These are phyloP conservation scores for Cordyceps cateniannulata DNA, from an alignment of 2,329 filamentous ascomycete species.

Conservation along the genomic window DNA sequence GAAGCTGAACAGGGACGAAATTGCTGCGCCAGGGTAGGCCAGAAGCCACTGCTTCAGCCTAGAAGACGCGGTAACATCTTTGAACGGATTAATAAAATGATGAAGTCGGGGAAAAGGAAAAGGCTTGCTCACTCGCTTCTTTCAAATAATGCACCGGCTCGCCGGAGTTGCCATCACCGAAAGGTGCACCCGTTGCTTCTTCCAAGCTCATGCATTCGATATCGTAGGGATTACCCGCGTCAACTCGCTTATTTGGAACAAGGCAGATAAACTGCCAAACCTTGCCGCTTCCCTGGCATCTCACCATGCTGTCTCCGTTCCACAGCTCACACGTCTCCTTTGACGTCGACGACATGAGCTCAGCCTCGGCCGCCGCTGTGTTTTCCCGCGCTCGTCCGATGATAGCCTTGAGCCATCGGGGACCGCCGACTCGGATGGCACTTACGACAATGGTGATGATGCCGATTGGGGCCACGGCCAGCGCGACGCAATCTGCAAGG, in stretches of 20 bases:
- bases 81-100: too few relatives aligned
- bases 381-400: slow-evolving; percentile 39
- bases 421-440: slow-evolving; percentile 39
- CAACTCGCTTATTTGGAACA: neutral
- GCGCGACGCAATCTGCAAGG: slow-evolving; percentile 36
- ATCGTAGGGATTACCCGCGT: neutral
- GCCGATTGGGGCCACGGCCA: slow-evolving; percentile 40
- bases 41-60: too few relatives aligned
- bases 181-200: neutral
- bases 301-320: slow-evolving; percentile 31
- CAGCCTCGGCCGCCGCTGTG: slow-evolving; percentile 31
- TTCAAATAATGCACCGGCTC: too few relatives aligned
- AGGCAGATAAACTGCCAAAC: slow-evolving; percentile 18
- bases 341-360: slow-evolving; percentile 40
- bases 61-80: too few relatives aligned
- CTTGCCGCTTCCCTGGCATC: slow-evolving; percentile 15
- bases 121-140: too few relatives aligned
- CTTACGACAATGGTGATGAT: slow-evolving; percentile 37
- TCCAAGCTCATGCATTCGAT: slow-evolving; percentile 11
- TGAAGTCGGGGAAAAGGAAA: too few relatives aligned
- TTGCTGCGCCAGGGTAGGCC: too few relatives aligned
- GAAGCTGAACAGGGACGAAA: too few relatives aligned
- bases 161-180: too few relatives aligned
- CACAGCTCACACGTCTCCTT: slow-evolving; percentile 38
- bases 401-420: slow-evolving; percentile 34